phyloP scores from a whole-genome alignment of 371 early-diverging fungal genomes.

The Parasitella parasitica region DNA sequence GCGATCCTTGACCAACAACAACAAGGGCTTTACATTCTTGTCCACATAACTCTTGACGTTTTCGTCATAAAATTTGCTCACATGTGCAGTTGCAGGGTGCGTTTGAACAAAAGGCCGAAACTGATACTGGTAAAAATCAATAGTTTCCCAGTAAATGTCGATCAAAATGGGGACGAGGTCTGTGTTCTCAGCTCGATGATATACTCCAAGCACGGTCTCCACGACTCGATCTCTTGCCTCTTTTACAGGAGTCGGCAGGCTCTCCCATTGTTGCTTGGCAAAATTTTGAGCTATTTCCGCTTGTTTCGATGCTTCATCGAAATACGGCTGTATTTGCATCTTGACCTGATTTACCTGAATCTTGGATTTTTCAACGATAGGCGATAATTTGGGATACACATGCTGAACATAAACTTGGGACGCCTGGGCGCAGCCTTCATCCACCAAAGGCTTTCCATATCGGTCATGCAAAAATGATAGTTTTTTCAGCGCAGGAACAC shows the following conservation, averaged over 20 bases:
- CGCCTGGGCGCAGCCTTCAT: neutral
- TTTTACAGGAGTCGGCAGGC: neutral
- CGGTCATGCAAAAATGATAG: neutral
- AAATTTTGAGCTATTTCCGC: neutral
- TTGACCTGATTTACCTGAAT: neutral
- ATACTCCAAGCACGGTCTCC: neutral
- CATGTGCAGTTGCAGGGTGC: neutral
- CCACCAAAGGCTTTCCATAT: neutral
- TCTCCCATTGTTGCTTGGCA: neutral
- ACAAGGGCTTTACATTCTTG: neutral
- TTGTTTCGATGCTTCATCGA: neutral
- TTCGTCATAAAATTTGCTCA: neutral
- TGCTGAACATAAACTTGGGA: neutral
- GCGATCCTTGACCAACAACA: neutral
- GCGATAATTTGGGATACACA: neutral
- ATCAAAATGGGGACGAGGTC: constrained; percentile 3
- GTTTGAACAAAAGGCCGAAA: neutral
- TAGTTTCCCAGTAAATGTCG: neutral
- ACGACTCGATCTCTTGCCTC: neutral
- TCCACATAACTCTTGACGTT: neutral
- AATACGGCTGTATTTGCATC: neutral
- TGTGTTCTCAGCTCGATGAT: constrained; percentile 2
- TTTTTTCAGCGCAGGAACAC: neutral
- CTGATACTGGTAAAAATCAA: constrained; percentile 1
- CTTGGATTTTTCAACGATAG: neutral